Conservation (phyloP, 192 early-diverging fungal species). For the Geranomyces michiganensis region DNA sequence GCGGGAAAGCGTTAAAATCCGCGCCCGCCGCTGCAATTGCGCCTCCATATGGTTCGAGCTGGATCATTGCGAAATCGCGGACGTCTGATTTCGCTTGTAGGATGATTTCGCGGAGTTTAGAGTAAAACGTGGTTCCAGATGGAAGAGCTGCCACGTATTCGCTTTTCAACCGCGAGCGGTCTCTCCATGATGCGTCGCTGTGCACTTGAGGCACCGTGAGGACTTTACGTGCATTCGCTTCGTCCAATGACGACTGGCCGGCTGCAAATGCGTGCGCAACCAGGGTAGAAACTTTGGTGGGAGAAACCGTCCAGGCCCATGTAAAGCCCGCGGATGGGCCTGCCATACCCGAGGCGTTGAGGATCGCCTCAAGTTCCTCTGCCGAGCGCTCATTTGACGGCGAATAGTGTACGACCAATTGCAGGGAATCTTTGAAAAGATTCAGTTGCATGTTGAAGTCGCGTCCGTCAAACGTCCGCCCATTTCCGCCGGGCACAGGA, state of each 20-base stretch:
- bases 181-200: constrained; percentile 11
- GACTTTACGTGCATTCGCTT: background rate
- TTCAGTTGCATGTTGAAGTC: constrained; percentile 21
- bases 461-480: constrained; percentile 14
- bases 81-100: background rate
- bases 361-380: constrained; percentile 5
- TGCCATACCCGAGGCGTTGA: constrained; percentile 7
- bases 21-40: background rate
- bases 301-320: background rate
- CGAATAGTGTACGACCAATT: constrained; percentile 12
- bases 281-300: background rate
- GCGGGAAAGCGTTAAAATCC: background rate
- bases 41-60: constrained; percentile 22
- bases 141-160: background rate
- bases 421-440: background rate
- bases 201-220: constrained; percentile 5
- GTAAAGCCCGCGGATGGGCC: background rate
- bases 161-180: constrained; percentile 15
- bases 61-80: constrained; percentile 6
- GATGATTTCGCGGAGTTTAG: background rate
- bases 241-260: background rate
- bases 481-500: background rate
- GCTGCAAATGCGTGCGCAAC: constrained; percentile 10
- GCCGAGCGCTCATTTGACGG: background rate
- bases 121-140: background rate